Percentiles rank a stretch among this genome's conserved stretches.
Evolutionary conservation across 192 early-diverging fungal species (phyloP).

Genomic region (Hyaloraphidium curvatum): DNA sequence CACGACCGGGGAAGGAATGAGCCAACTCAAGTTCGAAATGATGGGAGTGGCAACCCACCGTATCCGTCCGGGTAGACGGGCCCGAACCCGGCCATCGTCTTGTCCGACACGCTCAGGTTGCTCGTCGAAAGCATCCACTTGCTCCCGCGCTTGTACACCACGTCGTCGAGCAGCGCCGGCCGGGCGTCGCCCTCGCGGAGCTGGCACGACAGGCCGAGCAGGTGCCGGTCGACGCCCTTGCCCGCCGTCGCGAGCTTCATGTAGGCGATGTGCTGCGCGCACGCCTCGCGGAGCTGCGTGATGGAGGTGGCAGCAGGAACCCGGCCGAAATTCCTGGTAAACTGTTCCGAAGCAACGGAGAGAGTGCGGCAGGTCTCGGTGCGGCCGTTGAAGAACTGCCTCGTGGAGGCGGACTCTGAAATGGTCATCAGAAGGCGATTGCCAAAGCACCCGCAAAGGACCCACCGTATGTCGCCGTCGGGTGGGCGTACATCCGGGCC

Average conservation of each 20-base stretch:
- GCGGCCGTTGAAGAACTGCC: constrained; percentile 59
- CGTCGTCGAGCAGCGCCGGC: constrained; percentile 40
- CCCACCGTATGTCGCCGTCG: constrained; percentile 63
- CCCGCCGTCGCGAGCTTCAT: constrained; percentile 36
- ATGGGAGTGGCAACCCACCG: too few species aligned
- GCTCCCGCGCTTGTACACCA: constrained; percentile 16
- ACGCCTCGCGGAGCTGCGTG: constrained; percentile 36
- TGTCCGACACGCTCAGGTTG: not conserved
- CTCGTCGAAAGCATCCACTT: not conserved
- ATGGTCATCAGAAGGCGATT: too few species aligned
- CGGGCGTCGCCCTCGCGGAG: constrained; percentile 19
- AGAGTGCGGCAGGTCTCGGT: constrained; percentile 73
- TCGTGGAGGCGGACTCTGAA: constrained; percentile 66
- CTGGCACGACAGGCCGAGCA: constrained; percentile 51
- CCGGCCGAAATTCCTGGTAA: constrained; percentile 36
- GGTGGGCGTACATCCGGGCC: constrained; percentile 41
- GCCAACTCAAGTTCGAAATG: too few species aligned
- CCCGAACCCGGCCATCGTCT: not conserved
- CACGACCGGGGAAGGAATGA: too few species aligned
- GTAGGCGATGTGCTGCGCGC: constrained; percentile 24
- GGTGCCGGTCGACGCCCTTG: constrained; percentile 62
- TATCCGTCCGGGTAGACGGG: not conserved
- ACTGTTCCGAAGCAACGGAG: constrained; percentile 41
- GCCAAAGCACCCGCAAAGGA: too few species aligned
- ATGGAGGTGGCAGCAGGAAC: constrained; percentile 12